Evolutionary conservation across 2,329 filamentous ascomycete species (phyloP).

Genomic region (Neonectria magnoliae): DNA sequence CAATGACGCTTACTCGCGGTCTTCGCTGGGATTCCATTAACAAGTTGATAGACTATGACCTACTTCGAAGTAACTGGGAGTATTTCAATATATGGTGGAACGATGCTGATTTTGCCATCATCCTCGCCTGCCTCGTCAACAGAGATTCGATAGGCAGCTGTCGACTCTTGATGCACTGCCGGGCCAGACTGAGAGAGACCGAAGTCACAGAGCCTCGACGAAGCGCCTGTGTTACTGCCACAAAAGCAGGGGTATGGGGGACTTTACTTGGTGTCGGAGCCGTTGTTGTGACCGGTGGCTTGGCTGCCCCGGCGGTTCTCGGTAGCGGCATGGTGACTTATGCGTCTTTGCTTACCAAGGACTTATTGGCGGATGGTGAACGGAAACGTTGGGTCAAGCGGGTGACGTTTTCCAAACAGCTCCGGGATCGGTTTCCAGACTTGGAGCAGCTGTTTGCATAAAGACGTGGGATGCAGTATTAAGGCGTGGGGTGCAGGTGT

Average conservation of each 20-base stretch:
- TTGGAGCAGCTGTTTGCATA: constrained; percentile 12
- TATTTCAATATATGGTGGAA: constrained; percentile 18
- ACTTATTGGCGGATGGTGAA: constrained; percentile 2
- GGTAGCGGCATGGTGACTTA: neutral
- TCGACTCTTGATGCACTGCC: constrained; percentile 1
- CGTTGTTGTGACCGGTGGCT: neutral
- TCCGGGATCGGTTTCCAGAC: neutral
- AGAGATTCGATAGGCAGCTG: neutral
- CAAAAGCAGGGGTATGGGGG: neutral
- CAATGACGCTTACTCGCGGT: too few relatives aligned
- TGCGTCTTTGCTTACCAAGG: neutral
- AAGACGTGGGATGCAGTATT: neutral
- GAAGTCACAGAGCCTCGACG: constrained; percentile 6
- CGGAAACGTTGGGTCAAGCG: neutral
- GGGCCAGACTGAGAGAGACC: constrained; percentile 1
- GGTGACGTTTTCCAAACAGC: neutral
- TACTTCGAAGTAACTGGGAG: constrained; percentile 7
- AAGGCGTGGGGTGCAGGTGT: neutral
- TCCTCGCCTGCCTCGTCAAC: constrained; percentile 9
- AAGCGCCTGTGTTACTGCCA: neutral
- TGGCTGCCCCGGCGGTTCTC: constrained; percentile 5
- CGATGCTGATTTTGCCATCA: constrained; percentile 13
- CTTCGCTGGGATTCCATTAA: too few relatives aligned
- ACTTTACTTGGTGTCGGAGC: neutral
- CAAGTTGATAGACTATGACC: neutral